Percentiles rank a stretch among this genome's conserved stretches.
These are phyloP conservation scores for Agrocybe pediades DNA, from an alignment of 768 basidiomycete genomes.

Conservation along the genomic window DNA sequence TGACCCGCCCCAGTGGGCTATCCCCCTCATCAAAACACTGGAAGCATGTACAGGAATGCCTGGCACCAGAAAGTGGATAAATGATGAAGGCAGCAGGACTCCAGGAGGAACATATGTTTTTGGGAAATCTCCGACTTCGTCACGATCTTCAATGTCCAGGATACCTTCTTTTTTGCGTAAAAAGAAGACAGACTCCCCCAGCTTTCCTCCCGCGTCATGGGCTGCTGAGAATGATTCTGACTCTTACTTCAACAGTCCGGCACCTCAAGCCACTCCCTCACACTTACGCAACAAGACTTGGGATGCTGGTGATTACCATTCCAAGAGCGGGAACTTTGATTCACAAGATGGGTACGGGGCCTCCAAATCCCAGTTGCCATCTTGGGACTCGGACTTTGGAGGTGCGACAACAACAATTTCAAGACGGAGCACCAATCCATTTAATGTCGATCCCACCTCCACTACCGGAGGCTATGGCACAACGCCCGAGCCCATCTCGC, in stretches of 20 bases:
- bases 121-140: slow-evolving; percentile 28
- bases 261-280: slow-evolving; percentile 9
- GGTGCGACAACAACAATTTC: background rate
- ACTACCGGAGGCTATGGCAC: background rate
- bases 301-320: slow-evolving; percentile 28
- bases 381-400: background rate
- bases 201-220: slow-evolving; percentile 72
- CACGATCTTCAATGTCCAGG: slow-evolving; percentile 18
- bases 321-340: background rate
- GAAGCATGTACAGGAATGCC: slow-evolving; percentile 73
- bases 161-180: slow-evolving; percentile 41
- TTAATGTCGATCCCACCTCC: background rate
- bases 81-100: slow-evolving; percentile 38
- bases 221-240: slow-evolving; percentile 47
- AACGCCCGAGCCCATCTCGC: background rate
- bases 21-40: slow-evolving; percentile 71
- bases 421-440: background rate
- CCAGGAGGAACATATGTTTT: slow-evolving; percentile 57
- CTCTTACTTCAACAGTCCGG: slow-evolving; percentile 51
- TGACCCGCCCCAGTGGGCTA: slow-evolving; percentile 78
- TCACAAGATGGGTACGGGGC: background rate
- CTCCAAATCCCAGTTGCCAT: no score
- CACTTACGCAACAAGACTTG: slow-evolving; percentile 30
- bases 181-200: slow-evolving; percentile 37
- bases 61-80: slow-evolving; percentile 69